Base-by-base conservation (phyloP, 768 basidiomycete genomes). In the Naganishia randhawae region DNA sequence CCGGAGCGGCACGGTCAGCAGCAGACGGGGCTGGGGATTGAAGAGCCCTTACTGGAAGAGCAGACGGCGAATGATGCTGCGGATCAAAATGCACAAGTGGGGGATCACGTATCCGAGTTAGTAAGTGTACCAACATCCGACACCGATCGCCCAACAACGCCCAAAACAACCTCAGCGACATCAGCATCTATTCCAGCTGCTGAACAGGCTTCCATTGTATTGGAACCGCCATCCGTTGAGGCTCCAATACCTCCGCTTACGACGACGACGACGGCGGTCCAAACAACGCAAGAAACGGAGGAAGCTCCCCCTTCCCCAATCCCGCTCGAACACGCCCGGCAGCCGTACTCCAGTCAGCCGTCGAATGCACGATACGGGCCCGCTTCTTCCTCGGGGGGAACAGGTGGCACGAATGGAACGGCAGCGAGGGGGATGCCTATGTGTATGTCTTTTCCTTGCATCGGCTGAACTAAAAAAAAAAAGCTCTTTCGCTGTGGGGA, bases 371-470 rank as follows among this genome's bases (percentile, higher is more conserved):
- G 33, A 31, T 57, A 7, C 27, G 51, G 51, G 32, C 51, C 54
- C 13, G 31, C 54, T 3, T 10, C 29, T 9, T 13, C 54, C 3
- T 1, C 4, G 19, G 4, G 35, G 25, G 33, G n/a, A 37, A 39
- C 19, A 37, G n/a, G 35, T n/a, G 54, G 14, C 3, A 11, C 7
- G 31, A 32, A 8, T 48, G 45, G 45, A 7, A 22, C 57, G 22
- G 57, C 57, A 3, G 57, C 57, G 57, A 61, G 57, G 33, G 57
- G 57, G n/a, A 61, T 61, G 57, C 57, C 57, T 11, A 61, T 61
- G 57, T 41, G 57, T 61, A 19, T 17, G 54, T 55, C n/a, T 55
- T 22, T 19, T 22, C 33, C 22, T 37, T 33, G 7, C 22, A 7
- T 9, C 33, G 9, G 8, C 8, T 8, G n/a, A 25, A 50, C 50